phyloP scores from a whole-genome alignment of 1,139 yeast genomes.

The Diutina neorugosa region DNA sequence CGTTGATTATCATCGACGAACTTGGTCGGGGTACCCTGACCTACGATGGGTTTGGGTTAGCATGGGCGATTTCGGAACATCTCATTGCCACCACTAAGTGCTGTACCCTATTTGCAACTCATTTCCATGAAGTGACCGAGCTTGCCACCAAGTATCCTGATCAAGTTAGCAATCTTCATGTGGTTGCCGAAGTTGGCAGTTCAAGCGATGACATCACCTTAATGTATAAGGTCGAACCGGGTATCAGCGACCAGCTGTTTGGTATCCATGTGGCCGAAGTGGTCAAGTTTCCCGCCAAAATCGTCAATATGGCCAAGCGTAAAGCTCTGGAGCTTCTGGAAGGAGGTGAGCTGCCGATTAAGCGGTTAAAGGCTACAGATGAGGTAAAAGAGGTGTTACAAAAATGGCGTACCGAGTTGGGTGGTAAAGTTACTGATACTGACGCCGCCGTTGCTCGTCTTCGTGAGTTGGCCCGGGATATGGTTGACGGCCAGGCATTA shows the following conservation, averaged over 20 bases:
- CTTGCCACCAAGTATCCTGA: slow-evolving; percentile 48
- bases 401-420: not conserved
- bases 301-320: slow-evolving; percentile 87
- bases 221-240: slow-evolving; percentile 83
- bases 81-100: slow-evolving; percentile 60
- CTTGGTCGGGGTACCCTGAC: slow-evolving; percentile 95
- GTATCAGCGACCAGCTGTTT: slow-evolving; percentile 86
- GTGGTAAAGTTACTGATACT: not conserved
- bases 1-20: slow-evolving; percentile 87
- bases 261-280: slow-evolving; percentile 97
- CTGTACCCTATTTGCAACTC: slow-evolving; percentile 88
- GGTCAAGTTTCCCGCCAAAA: slow-evolving; percentile 82
- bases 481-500: not conserved
- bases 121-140: slow-evolving; percentile 88
- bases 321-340: slow-evolving; percentile 84
- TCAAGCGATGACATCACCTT: slow-evolving; percentile 64
- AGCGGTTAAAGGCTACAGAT: not conserved
- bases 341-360: slow-evolving; percentile 30
- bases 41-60: slow-evolving; percentile 94
- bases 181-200: slow-evolving; percentile 76
- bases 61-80: slow-evolving; percentile 91
- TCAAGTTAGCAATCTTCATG: slow-evolving; percentile 69
- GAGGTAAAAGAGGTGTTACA: not conserved
- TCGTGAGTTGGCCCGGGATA: not conserved
- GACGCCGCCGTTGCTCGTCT: not conserved